Evolutionary conservation across 768 basidiomycete genomes (phyloP).

Genomic region (Termitomyces heimii): DNA sequence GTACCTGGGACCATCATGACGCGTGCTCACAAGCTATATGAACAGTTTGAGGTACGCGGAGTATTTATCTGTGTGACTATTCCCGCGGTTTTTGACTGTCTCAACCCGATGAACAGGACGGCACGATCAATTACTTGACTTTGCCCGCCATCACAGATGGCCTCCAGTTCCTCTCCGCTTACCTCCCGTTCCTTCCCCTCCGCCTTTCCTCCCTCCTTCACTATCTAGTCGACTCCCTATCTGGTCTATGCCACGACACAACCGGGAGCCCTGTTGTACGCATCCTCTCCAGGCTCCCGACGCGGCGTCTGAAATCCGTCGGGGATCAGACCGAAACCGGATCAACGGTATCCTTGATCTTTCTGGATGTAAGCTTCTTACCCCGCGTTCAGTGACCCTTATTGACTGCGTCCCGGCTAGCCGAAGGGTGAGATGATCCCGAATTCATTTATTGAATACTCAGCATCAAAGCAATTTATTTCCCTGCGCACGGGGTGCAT

Average conservation of each 20-base stretch:
- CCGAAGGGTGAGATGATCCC: conserved; percentile 62
- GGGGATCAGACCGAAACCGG: conserved; percentile 66
- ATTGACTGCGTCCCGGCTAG: conserved; percentile 26
- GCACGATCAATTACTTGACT: conserved; percentile 78
- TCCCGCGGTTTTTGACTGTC: not conserved
- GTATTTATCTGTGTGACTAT: not conserved
- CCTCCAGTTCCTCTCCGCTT: conserved; percentile 69
- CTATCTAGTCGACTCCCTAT: conserved; percentile 52
- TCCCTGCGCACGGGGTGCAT: conserved; percentile 82
- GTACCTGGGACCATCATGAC: conserved; percentile 72
- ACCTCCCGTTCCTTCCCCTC: conserved; percentile 73
- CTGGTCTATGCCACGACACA: conserved; percentile 53
- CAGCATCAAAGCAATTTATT: conserved; percentile 57
- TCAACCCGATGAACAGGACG: conserved; percentile 41
- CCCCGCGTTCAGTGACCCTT: not conserved
- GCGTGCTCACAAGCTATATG: conserved; percentile 49
- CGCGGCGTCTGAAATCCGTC: conserved; percentile 43
- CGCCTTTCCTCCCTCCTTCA: conserved; percentile 67
- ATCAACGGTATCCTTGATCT: conserved; percentile 56
- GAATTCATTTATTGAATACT: conserved; percentile 68
- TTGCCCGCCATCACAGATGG: conserved; percentile 77
- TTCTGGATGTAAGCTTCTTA: conserved; percentile 46
- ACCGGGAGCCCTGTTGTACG: conserved; percentile 56
- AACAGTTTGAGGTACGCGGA: conserved; percentile 68
- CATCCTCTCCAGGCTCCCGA: conserved; percentile 61